Conservation (phyloP, 768 basidiomycete species). For the Mycena chlorophos region DNA sequence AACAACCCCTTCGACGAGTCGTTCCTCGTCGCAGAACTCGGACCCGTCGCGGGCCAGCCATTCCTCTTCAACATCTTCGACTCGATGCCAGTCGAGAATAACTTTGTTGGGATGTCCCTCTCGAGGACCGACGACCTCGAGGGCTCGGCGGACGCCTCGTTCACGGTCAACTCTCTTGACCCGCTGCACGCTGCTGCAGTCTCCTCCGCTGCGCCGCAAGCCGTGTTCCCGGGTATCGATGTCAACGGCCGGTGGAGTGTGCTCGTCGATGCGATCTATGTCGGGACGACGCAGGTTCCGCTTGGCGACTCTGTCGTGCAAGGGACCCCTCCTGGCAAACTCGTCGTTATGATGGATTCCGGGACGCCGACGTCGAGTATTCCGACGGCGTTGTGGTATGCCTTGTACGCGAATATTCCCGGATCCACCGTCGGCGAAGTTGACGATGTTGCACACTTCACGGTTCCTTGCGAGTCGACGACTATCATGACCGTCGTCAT, state of each 20-base stretch:
- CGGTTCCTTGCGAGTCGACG: constrained; percentile 5
- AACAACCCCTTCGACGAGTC: background rate
- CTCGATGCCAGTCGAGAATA: background rate
- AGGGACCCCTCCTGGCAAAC: background rate
- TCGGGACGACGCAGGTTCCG: background rate
- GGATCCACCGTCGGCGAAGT: background rate
- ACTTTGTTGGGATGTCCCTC: constrained; percentile 8
- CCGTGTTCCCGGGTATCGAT: background rate
- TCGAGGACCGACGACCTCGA: constrained; percentile 3
- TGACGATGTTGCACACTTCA: background rate
- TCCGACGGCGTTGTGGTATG: background rate
- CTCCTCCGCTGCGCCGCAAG: background rate
- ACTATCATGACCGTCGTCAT: constrained; percentile 1
- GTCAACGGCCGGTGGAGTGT: background rate
- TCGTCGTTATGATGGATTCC: constrained; percentile 3
- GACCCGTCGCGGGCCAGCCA: background rate
- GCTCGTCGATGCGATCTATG: background rate
- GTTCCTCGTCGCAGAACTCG: too few relatives aligned
- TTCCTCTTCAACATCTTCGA: constrained; percentile 13
- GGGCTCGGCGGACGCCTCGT: background rate
- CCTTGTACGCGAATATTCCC: constrained; percentile 3
- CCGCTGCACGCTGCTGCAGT: background rate
- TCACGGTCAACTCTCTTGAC: constrained; percentile 8
- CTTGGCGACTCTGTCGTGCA: background rate
- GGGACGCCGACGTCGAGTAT: background rate